A percentile compares a stretch with the other conserved stretches of the same genome.
These are phyloP conservation scores for Botryotinia globosa DNA, from an alignment of 2,329 filamentous ascomycete genomes.

Conservation along the genomic window DNA sequence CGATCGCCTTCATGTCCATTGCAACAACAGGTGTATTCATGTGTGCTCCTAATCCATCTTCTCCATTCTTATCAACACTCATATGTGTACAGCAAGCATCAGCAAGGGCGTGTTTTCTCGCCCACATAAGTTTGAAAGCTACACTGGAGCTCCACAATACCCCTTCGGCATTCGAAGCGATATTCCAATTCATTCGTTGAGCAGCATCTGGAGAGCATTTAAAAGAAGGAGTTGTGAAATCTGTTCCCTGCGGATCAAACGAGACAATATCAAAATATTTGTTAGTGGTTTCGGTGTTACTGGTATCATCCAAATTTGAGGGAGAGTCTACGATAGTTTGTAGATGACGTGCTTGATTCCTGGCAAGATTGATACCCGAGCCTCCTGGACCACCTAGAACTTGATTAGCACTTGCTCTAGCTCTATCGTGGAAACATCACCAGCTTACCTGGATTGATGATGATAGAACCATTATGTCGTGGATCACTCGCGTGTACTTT, in stretches of 20 bases:
- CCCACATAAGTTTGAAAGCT: not conserved
- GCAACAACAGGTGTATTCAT: not conserved
- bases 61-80: not conserved
- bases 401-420: no score
- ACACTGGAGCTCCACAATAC: not conserved
- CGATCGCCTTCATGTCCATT: not conserved
- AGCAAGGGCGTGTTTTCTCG: not conserved
- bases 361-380: no score
- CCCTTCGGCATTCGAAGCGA: not conserved
- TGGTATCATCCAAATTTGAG: no score
- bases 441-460: no score
- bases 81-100: not conserved
- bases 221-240: not conserved
- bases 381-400: no score
- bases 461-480: no score
- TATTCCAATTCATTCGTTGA: not conserved
- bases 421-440: rapidly evolving
- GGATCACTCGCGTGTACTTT: no score
- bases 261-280: no score
- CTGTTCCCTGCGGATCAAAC: no score
- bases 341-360: no score
- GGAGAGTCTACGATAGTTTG: no score
- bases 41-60: not conserved
- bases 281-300: no score
- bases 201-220: not conserved